These are phyloP conservation scores for Blastocystis sp. DNA, from an alignment of 352 stramenopile species.

Conservation along the genomic window DNA sequence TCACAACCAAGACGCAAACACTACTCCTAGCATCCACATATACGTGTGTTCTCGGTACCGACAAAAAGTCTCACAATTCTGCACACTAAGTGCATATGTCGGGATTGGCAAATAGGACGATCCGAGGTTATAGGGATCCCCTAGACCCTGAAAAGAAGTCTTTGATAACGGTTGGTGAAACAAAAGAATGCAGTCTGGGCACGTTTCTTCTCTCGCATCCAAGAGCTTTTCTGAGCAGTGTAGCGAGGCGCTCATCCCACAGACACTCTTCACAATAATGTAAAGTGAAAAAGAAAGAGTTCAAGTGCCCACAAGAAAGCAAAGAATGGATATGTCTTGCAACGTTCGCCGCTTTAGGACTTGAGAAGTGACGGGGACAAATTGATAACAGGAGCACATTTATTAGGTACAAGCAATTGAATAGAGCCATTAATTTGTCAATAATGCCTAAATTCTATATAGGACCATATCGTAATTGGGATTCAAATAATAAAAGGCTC, in stretches of 20 bases:
- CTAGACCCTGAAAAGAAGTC: not conserved
- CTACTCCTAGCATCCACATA: constrained; percentile 52
- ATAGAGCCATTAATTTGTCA: not conserved
- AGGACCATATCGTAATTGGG: not conserved
- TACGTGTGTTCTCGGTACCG: constrained; percentile 29
- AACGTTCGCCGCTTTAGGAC: not conserved
- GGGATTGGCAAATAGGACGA: constrained; percentile 35
- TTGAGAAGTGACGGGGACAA: not conserved
- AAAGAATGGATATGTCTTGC: not conserved
- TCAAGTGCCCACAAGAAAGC: not conserved
- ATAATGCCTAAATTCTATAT: not conserved
- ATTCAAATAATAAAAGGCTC: not conserved
- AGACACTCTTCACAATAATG: not conserved
- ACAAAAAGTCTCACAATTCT: constrained; percentile 23
- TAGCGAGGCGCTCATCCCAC: constrained; percentile 10
- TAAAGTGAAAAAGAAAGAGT: not conserved
- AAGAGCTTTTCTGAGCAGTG: constrained; percentile 12
- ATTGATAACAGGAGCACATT: not conserved
- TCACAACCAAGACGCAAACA: not conserved
- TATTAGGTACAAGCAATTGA: not conserved
- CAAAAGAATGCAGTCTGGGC: not conserved
- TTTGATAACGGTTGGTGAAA: not conserved
- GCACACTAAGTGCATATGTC: constrained; percentile 28
- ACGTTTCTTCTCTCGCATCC: constrained; percentile 14
- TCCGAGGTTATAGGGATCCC: not conserved